These are phyloP conservation scores for Diplotaxis tenuifolia DNA, from an alignment of 345 rosid species.

Conservation along the genomic window DNA sequence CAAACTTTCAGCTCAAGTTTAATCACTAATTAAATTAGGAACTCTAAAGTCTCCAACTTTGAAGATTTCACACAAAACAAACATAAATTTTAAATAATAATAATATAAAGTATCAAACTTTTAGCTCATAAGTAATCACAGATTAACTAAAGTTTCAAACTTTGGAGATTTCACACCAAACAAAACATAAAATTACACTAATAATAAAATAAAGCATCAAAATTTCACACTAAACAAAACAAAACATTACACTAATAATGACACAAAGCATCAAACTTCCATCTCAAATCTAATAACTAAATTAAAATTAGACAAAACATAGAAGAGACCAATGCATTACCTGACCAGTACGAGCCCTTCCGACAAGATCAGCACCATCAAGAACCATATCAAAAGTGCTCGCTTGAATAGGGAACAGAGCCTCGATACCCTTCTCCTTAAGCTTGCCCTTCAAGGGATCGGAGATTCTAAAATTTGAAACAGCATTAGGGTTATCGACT, in stretches of 20 bases:
- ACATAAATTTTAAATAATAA: background rate
- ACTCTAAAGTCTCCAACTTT: background rate
- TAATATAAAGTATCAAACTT: too few species aligned
- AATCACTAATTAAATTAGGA: too few species aligned
- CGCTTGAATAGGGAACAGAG: slow-evolving; percentile 90
- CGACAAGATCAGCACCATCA: slow-evolving; percentile 82
- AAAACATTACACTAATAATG: background rate
- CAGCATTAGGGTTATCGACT: slow-evolving; percentile 61
- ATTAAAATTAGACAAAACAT: too few species aligned
- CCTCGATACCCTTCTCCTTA: slow-evolving; percentile 71
- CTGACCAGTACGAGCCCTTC: slow-evolving; percentile 97
- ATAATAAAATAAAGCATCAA: background rate
- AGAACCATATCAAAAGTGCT: slow-evolving; percentile 69
- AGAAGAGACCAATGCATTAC: slow-evolving; percentile 34
- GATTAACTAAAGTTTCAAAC: too few species aligned
- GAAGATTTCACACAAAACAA: background rate
- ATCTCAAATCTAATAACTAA: background rate
- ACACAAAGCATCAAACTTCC: background rate
- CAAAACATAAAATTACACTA: background rate
- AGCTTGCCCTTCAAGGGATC: slow-evolving; percentile 59
- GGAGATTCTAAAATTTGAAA: slow-evolving; percentile 72
- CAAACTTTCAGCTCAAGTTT: too few species aligned
- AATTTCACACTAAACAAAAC: background rate
- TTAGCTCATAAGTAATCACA: too few species aligned
- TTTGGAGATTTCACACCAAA: too few species aligned